Evolutionary conservation across 306 rosid genomes (phyloP), one percentile per base, ranked within the genome.

Genomic region (Trichosanthes cucumerina): DNA sequence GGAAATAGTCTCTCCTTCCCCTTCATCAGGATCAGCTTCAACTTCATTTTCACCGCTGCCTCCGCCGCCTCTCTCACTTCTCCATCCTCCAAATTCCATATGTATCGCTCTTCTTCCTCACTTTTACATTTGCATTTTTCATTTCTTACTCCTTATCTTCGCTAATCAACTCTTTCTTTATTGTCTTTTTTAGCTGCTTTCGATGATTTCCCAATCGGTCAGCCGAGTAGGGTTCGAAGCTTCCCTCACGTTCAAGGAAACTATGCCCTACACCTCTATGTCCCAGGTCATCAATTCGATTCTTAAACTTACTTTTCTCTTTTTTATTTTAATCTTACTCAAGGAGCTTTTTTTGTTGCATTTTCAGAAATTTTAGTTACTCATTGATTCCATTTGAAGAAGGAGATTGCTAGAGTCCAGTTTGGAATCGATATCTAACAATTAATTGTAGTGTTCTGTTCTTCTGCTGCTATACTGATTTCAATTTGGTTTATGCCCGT

Each of bases 181-280:
- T 88, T 82, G 78, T 70, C 41, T 74, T 76, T 36, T 81, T 81
- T 88, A 91, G 90, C 33, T 13, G 63, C 82, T 78, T 79, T 75
- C 70, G 90, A 85, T 39, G 72, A 43, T 76, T 79, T 71, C 46
- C 87, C 78, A 36, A 76, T 58, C 52, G 86, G 77, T 44, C 91
- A 86, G 88, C 70, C 92, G 57, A 79, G 85, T 81, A 90, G 90
- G 86, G 73, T 92, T 62, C 86, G 98, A 84, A 88, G 78, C 81
- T 94, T 94, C 62, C 93, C 98, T 81, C 97, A 92, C 79, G 85
- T 87, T 2, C 90, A 94, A 60, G 98, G 98, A 33, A 92, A 92
- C 88, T 90, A 89, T 52, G 96, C 93, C 24, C 69, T 92, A 52
- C 96, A 94, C 72, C 87, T 94, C 38, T 94, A 92, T 80, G 88